A percentile compares a stretch with the other conserved stretches of the same genome.
phyloP scores from a whole-genome alignment of 176 grass and related monocot species.

The Avena atlantica region DNA sequence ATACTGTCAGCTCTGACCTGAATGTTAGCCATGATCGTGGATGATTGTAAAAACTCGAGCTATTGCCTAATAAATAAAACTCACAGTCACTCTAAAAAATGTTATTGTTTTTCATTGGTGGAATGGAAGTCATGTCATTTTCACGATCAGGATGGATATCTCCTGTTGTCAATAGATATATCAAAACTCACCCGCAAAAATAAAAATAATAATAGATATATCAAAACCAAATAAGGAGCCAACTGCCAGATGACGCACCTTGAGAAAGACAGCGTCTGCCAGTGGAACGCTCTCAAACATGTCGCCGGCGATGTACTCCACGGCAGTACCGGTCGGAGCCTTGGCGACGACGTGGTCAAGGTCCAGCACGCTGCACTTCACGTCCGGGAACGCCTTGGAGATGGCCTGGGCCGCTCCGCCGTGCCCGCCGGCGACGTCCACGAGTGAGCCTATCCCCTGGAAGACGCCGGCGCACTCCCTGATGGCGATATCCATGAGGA shows the following conservation, averaged over 20 bases:
- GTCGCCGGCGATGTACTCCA: conserved; percentile 51
- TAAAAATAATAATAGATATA: too few relatives aligned
- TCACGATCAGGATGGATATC: too few relatives aligned
- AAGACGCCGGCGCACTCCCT: conserved; percentile 30
- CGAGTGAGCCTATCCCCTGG: conserved; percentile 37
- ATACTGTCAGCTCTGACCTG: too few relatives aligned
- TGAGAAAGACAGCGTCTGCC: conserved; percentile 58
- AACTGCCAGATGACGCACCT: conserved; percentile 39
- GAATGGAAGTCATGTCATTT: too few relatives aligned
- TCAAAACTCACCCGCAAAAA: too few relatives aligned
- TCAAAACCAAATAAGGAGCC: neutral
- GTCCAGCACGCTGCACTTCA: conserved; percentile 59
- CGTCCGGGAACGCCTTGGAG: conserved; percentile 40
- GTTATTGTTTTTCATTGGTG: too few relatives aligned
- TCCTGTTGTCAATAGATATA: too few relatives aligned
- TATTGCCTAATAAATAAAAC: too few relatives aligned
- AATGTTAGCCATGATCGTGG: too few relatives aligned
- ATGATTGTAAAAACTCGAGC: too few relatives aligned
- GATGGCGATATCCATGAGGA: conserved; percentile 32
- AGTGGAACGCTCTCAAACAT: conserved; percentile 63
- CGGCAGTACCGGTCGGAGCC: neutral
- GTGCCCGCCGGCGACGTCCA: conserved; percentile 60
- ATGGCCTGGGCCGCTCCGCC: conserved; percentile 35
- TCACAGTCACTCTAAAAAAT: too few relatives aligned
- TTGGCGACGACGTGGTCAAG: conserved; percentile 50